Evolutionary conservation across 176 grass and related monocot genomes (phyloP).

Genomic region (Avena sativa): DNA sequence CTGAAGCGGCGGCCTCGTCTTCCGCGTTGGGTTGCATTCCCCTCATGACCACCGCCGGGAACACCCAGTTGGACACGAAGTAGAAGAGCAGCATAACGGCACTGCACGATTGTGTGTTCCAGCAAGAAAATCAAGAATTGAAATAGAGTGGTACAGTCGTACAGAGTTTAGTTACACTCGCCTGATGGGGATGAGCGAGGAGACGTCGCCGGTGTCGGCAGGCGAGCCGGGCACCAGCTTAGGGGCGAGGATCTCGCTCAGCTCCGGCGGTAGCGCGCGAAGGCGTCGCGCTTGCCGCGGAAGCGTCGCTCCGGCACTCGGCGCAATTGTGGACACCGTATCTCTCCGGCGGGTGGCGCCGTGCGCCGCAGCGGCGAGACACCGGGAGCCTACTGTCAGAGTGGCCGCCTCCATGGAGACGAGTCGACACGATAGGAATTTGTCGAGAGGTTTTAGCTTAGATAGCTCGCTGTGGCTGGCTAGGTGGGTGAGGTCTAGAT

Average conservation of each 20-base stretch:
- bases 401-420: slow-evolving; percentile 37
- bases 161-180: background rate
- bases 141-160: too few species aligned
- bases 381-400: background rate
- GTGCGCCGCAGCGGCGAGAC: background rate
- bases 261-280: slow-evolving; percentile 42
- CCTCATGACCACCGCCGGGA: slow-evolving; percentile 53
- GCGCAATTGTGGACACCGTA: background rate
- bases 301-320: background rate
- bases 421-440: slow-evolving; percentile 1
- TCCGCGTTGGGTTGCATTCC: slow-evolving; percentile 22
- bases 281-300: background rate
- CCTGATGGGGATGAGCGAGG: slow-evolving; percentile 55
- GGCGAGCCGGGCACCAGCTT: slow-evolving; percentile 55
- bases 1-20: background rate
- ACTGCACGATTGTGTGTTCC: background rate
- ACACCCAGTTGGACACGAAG: slow-evolving; percentile 58
- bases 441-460: slow-evolving; percentile 7
- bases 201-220: slow-evolving; percentile 48
- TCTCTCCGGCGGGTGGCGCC: background rate
- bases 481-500: background rate
- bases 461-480: background rate
- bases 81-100: slow-evolving; percentile 56
- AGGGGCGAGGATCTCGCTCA: slow-evolving; percentile 50
- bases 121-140: background rate